A percentile compares a stretch with the other conserved stretches of the same genome.
These are phyloP conservation scores for Pestalotiopsis sp. DNA, from an alignment of 2,329 filamentous ascomycete species.

Conservation along the genomic window DNA sequence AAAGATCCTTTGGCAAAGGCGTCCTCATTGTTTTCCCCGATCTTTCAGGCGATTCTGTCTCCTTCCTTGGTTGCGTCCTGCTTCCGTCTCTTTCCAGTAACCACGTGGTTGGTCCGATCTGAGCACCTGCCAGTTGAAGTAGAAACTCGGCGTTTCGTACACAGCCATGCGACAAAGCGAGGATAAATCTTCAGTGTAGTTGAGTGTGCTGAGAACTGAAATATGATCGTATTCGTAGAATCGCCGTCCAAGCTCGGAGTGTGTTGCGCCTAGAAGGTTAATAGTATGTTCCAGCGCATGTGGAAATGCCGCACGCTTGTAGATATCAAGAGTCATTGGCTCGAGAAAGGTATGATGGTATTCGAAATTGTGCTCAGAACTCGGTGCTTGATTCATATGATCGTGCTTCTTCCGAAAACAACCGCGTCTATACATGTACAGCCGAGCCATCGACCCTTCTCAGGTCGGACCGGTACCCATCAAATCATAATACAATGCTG, in stretches of 20 bases:
- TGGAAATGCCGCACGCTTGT: background rate
- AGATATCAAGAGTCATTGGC: background rate
- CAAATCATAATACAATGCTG: conserved; percentile 11
- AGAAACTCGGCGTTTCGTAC: too few species aligned
- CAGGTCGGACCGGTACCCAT: conserved; percentile 10
- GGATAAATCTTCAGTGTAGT: too few species aligned
- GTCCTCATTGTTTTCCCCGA: background rate
- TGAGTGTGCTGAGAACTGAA: background rate
- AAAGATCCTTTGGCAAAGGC: background rate
- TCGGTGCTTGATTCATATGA: conserved; percentile 10
- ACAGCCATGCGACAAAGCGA: too few species aligned
- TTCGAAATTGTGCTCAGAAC: background rate
- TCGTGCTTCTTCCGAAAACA: conserved; percentile 9
- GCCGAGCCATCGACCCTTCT: conserved; percentile 8
- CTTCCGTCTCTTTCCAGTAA: background rate
- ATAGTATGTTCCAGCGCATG: background rate
- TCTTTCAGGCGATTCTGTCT: background rate
- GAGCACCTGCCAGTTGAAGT: too few species aligned
- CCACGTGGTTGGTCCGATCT: too few species aligned
- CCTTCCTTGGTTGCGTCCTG: background rate
- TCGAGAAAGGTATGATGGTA: background rate
- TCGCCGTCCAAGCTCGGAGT: background rate
- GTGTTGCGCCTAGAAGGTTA: background rate
- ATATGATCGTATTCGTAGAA: background rate
- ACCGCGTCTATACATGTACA: conserved; percentile 19